These are phyloP conservation scores for Harrya chromipes DNA, from an alignment of 768 basidiomycete genomes.

Conservation along the genomic window DNA sequence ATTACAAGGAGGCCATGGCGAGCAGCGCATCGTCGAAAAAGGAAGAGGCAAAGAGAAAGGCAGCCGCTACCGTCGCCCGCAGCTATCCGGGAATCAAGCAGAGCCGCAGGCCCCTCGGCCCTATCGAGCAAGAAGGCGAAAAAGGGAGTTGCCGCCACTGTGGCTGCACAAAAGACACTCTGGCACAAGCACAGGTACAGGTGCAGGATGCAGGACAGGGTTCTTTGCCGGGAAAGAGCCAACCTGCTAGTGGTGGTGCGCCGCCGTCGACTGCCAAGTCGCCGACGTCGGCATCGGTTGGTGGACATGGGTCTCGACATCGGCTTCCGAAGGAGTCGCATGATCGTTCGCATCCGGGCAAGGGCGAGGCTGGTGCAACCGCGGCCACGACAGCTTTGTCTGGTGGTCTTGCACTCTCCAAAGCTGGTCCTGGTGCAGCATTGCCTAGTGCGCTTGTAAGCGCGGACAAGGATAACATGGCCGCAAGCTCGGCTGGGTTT, in stretches of 20 bases:
- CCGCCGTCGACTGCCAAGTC: constrained; percentile 8
- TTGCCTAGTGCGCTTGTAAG: too few relatives aligned
- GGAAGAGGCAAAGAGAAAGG: constrained; percentile 40
- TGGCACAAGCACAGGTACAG: constrained; percentile 5
- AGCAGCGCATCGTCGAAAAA: constrained; percentile 34
- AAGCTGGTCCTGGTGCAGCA: background rate
- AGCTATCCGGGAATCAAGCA: constrained; percentile 30
- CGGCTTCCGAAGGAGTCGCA: constrained; percentile 18
- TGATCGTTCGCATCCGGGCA: constrained; percentile 14
- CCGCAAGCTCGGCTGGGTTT: too few relatives aligned
- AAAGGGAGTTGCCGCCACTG: too few relatives aligned
- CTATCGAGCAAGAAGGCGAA: constrained; percentile 36
- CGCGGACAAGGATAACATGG: background rate
- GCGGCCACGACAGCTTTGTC: background rate
- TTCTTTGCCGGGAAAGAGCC: background rate
- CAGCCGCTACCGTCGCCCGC: constrained; percentile 3
- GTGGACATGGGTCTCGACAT: constrained; percentile 9
- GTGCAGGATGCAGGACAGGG: constrained; percentile 1
- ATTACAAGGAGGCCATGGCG: constrained; percentile 54
- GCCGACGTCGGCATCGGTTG: background rate
- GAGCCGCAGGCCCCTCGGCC: constrained; percentile 12
- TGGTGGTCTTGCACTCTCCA: background rate
- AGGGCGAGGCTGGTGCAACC: constrained; percentile 1
- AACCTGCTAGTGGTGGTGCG: constrained; percentile 1
- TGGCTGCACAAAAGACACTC: constrained; percentile 27